Evolutionary conservation across 2,329 filamentous ascomycete genomes (phyloP).

Genomic region (Penicillium hesseltinei): DNA sequence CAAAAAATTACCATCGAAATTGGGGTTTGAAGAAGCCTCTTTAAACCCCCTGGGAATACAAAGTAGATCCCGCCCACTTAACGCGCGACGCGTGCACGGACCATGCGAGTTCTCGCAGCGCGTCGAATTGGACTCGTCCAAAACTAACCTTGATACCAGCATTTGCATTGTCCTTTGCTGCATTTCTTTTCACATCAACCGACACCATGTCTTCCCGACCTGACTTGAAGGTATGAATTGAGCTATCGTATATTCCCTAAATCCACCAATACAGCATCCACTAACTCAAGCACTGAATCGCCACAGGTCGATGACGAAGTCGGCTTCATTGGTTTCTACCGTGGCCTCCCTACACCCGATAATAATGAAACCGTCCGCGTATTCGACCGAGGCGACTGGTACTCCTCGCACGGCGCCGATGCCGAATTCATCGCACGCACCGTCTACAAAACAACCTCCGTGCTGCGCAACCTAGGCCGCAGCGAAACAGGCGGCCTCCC

Average conservation of each 20-base stretch:
- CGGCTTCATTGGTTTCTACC: slow-evolving; percentile 96
- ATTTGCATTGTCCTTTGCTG: slow-evolving; percentile 8
- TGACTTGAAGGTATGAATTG: slow-evolving; percentile 61
- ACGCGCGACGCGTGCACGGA: slow-evolving; percentile 39
- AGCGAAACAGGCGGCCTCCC: slow-evolving; percentile 80
- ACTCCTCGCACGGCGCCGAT: slow-evolving; percentile 62
- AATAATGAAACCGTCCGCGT: slow-evolving; percentile 71
- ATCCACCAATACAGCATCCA: not conserved
- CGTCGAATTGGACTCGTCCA: slow-evolving; percentile 24
- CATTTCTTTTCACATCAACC: slow-evolving; percentile 14
- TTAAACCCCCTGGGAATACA: no score
- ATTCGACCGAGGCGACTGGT: slow-evolving; percentile 93
- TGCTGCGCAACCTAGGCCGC: slow-evolving; percentile 83
- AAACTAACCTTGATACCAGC: slow-evolving; percentile 11
- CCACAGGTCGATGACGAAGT: slow-evolving; percentile 87
- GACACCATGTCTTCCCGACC: slow-evolving; percentile 67
- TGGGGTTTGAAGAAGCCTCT: not conserved
- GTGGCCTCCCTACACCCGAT: slow-evolving; percentile 70
- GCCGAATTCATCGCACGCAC: slow-evolving; percentile 53
- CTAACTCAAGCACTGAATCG: slow-evolving; percentile 8
- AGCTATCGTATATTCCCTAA: not conserved
- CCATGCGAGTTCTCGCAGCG: slow-evolving; percentile 25
- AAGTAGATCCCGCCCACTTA: slow-evolving; percentile 11
- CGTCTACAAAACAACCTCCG: slow-evolving; percentile 98
- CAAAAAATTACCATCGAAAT: not conserved